Base-by-base conservation (phyloP, 768 basidiomycete species). In the Collybiopsis luxurians region DNA sequence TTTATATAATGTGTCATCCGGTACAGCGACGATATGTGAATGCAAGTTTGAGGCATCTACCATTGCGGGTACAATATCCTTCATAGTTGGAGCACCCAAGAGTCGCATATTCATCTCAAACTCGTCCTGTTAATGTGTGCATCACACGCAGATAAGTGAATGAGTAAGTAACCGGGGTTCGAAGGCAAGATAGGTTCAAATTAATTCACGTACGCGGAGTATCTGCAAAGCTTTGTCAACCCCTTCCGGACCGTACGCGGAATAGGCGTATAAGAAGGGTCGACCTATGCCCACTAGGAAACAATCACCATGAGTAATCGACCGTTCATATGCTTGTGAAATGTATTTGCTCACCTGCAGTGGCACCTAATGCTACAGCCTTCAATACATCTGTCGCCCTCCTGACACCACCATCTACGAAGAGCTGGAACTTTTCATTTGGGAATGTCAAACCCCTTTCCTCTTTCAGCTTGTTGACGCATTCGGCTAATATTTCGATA, bases 51-150 rank as follows among this genome's bases (percentile, higher is more conserved):
- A 81, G 12, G 86, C 85, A 60, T 98, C 93, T 7, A 98, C 92
- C 95, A 98, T 95, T 43, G 85, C 83, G 0, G 90, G 91, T 0
- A 85, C 83, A 55, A 98, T 75, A 31, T 98, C 92, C 53, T 79
- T 80, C 43, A 98, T 69, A 0, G 82, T 89, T 3, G 79, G 84
- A 0, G 95, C 95, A 6, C 96, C 96, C 27, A 99, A 72, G 1
- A 98, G 77, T 15, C 95, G 87, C 83, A 98, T 81, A 72, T 96
- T 95, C 96, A 98, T 98, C 76, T 95, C 92, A 64, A 99, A 93
- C 70, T 99, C 96, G 63, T 95, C 92, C 93, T 98, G 66, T 9
- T 59, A 6, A 13, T 6, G 40, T 23, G 48, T 53, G 43, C 39
- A 34, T 27, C 43, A 13, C 36, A 10, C 23, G 44, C 28, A 30